Evolutionary conservation across 805 yeast species (phyloP).

Genomic region (Kluyveromyces dobzhanskii): DNA sequence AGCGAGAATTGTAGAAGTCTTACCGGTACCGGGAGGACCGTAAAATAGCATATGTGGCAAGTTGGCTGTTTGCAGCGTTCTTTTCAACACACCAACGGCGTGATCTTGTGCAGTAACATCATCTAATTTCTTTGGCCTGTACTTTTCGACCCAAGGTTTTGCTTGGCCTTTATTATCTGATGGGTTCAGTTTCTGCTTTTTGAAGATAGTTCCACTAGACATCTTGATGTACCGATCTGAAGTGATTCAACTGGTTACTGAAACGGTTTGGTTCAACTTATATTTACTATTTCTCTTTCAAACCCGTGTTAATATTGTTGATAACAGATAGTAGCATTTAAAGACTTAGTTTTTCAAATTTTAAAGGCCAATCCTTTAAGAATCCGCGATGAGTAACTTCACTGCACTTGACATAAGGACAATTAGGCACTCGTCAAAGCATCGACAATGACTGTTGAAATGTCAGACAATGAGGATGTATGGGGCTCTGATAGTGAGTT

Average conservation of each 20-base stretch:
- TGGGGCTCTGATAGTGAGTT: constrained; percentile 18
- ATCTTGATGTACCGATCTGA: not conserved
- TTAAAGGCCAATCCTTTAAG: too few species aligned
- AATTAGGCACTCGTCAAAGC: too few species aligned
- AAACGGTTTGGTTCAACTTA: too few species aligned
- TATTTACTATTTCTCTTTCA: too few species aligned
- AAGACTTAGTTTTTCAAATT: too few species aligned
- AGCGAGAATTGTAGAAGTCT: constrained; percentile 81
- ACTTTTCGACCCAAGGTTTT: constrained; percentile 91
- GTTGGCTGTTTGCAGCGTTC: constrained; percentile 71
- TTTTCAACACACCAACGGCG: constrained; percentile 74
- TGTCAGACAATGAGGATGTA: constrained; percentile 13
- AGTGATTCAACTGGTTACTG: too few species aligned
- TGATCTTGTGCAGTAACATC: constrained; percentile 91
- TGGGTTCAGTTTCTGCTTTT: constrained; percentile 22
- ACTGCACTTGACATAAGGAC: too few species aligned
- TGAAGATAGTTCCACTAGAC: constrained; percentile 8
- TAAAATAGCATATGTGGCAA: constrained; percentile 87
- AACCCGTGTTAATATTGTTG: too few species aligned
- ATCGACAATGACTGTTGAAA: not conserved
- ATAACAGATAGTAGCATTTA: too few species aligned
- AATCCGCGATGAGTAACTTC: too few species aligned
- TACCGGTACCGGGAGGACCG: constrained; percentile 94
- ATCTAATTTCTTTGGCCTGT: constrained; percentile 78
- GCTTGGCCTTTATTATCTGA: constrained; percentile 20